Base-by-base conservation (phyloP, 768 basidiomycete species). In the Amanita muscaria region DNA sequence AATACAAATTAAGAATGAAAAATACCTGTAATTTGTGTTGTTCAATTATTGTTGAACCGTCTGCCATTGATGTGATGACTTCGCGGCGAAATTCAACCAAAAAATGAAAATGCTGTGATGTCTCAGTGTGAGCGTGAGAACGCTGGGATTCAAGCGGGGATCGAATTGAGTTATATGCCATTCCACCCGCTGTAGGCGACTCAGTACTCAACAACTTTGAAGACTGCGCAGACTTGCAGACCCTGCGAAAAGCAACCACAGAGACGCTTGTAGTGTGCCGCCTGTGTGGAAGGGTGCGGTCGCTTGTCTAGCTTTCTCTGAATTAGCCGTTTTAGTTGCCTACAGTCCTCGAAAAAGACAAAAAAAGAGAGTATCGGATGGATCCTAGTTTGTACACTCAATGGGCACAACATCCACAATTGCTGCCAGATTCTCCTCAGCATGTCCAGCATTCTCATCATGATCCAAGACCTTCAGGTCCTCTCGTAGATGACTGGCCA, bases 331-430 rank as follows among this genome's bases (percentile, higher is more conserved):
- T 56, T 59, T 58, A 59, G 53, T 59, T 60, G 54, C 53, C 50
- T 53, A 39, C 50, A 40, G 47, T 32, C 54, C 52, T 49, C 48
- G 53, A 56, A 50, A 57, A 58, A 66, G 63, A 63, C 40, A 51
- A 54, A 59, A 56, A 53, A 58, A 60, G 54, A 42, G 44, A 43
- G 38, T 49, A 48, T 55, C 46, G 54, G 56, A 69, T 72, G 70
- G 70, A 72, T 59, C 57, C 63, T 53, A 63, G 52, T 59, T 59
- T 72, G 57, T 73, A 69, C 59, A 61, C 51, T 50, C 61, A 63
- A 51, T 73, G 71, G 72, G 63, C 68, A 39, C 65, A 66, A 51
- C 62, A 63, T 43, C 59, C 60, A 32, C 59, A 59, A 44, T 51
- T 61, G 53, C 55, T 63, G 44, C 56, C 62, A 49, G 67, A 70